Evolutionary conservation across 2,329 filamentous ascomycete genomes (phyloP).

Genomic region (Arachnomyces sp.): DNA sequence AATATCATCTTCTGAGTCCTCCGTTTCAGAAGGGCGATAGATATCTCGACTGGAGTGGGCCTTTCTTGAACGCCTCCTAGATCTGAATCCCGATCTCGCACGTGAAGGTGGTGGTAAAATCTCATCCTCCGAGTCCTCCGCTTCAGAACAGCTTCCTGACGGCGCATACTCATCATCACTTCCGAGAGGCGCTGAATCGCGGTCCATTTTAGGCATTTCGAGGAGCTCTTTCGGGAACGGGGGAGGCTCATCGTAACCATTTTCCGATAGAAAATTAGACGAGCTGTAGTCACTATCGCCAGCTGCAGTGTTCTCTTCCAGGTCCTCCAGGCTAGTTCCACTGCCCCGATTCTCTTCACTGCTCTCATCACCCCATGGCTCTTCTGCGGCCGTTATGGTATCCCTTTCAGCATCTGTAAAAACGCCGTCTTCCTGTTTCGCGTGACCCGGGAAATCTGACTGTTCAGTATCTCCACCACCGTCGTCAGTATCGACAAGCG

Average conservation of each 20-base stretch:
- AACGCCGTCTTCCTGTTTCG: too few species aligned
- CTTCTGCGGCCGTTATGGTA: too few species aligned
- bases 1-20: constrained; percentile 1
- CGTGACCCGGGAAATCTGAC: too few species aligned
- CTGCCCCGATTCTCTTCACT: too few species aligned
- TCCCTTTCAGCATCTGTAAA: too few species aligned
- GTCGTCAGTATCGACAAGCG: not conserved
- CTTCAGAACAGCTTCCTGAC: not conserved
- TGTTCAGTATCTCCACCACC: not conserved
- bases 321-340: too few species aligned
- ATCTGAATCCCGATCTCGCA: too few species aligned
- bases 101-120: not conserved
- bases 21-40: constrained; percentile 7
- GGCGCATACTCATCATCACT: too few species aligned
- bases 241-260: not conserved
- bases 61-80: not conserved
- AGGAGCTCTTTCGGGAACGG: not conserved
- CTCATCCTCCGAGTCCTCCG: constrained; percentile 1
- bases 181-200: too few species aligned
- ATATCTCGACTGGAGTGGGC: not conserved
- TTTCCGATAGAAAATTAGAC: not conserved
- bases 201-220: too few species aligned
- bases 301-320: not conserved
- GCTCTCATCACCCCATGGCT: too few species aligned
- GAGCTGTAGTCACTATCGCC: not conserved